These are phyloP conservation scores for Pythium biforme DNA, from an alignment of 352 stramenopile genomes.

Conservation along the genomic window DNA sequence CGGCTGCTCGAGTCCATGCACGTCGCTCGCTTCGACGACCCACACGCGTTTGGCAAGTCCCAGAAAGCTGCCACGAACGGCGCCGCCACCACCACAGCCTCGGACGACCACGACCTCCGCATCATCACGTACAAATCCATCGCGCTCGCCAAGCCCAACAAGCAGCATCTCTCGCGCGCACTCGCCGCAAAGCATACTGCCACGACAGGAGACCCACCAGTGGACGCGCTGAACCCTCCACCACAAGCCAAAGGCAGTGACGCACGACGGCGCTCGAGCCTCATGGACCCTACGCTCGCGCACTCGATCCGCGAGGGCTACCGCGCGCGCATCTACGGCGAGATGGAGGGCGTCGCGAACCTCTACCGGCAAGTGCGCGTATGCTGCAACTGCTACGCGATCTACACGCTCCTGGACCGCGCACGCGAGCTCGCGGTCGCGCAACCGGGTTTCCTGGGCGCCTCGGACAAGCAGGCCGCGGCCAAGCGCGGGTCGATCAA, in stretches of 20 bases:
- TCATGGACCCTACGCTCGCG: conserved; percentile 49
- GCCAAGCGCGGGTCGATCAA: conserved; percentile 29
- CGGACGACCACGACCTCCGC: conserved; percentile 31
- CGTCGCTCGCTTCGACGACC: conserved; percentile 28
- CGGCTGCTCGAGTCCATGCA: conserved; percentile 40
- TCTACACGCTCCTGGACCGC: conserved; percentile 86
- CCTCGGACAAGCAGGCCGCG: conserved; percentile 3
- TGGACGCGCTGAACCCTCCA: no score
- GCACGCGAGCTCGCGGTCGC: conserved; percentile 34
- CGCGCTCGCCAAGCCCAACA: conserved; percentile 59
- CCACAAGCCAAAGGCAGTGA: conserved; percentile 4
- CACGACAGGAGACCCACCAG: background rate
- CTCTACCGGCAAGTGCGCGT: conserved; percentile 87
- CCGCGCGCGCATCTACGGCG: conserved; percentile 46
- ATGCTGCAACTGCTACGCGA: conserved; percentile 79
- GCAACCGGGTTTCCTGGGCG: conserved; percentile 3
- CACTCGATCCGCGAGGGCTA: conserved; percentile 54
- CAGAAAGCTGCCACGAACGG: background rate
- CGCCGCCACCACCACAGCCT: background rate
- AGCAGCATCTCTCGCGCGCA: conserved; percentile 34
- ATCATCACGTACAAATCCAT: conserved; percentile 84
- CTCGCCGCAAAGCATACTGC: conserved; percentile 14
- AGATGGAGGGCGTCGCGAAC: conserved; percentile 60
- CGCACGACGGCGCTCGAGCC: conserved; percentile 21
- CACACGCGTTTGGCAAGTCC: conserved; percentile 12